Base-by-base conservation (phyloP, 805 yeast species). In the Saccharomyces kudriavzevii region DNA sequence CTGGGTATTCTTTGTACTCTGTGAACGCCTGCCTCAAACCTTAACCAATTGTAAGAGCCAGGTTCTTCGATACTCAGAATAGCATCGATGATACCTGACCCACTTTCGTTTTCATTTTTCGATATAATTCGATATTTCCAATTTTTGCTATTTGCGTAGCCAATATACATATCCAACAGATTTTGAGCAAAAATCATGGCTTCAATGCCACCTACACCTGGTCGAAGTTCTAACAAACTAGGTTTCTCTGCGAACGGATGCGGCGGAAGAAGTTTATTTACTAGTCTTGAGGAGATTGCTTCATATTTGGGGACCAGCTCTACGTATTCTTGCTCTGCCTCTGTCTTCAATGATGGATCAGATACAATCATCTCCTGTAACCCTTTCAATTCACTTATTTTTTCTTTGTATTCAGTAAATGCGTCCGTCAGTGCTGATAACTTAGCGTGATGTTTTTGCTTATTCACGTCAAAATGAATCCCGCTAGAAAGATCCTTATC, bases 121-220 rank as follows among this genome's bases (percentile, higher is more conserved):
- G 89, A 80, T 4, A 89, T 68, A 0, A 90, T 58, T 47, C 79
- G 78, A 61, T 72, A 76, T 49, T 78, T 77, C 98, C 98, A 94
- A 47, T 75, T 71, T 60, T 81, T 79, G 45, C 70, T 60, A 53
- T 78, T 78, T 40, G 92, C 87, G 65, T 81, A 90, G 54, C 80
- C 83, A 27, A 77, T 71, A 68, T 94, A 94, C 98, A 94, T 89
- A 54, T 78, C 77, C 55, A 89, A 69, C 53, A 94, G 71, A 64
- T 94, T 94, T 43, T 78, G 79, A 0, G 98, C 81, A 69, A 94
- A 94, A 13, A 94, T 78, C 66, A 84, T 83, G 0, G 99, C 97
- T 65, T 94, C 99, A 5, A 84, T 80, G 2, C 99, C 99, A 14
- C 99, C 99, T 1, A 92, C 89, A 6, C 99, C 99, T 0, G 98